Evolutionary conservation across 2,329 filamentous ascomycete genomes (phyloP).

Genomic region (Monosporascus sp.): DNA sequence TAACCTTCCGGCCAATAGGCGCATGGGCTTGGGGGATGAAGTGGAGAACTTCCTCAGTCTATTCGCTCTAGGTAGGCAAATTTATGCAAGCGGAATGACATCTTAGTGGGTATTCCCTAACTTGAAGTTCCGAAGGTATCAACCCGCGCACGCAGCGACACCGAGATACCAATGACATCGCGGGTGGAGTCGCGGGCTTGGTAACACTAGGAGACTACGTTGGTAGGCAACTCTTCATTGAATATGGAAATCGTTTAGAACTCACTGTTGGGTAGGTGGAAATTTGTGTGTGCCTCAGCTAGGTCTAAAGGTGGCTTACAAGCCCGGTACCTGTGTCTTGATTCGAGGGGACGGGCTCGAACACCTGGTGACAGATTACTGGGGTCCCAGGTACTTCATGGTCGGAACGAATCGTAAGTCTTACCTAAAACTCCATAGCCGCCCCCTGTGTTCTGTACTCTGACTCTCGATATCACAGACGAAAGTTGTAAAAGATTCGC

Average conservation of each 20-base stretch:
- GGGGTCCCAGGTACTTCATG: slow-evolving; percentile 5
- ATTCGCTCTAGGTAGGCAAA: slow-evolving; percentile 1
- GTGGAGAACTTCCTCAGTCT: slow-evolving; percentile 3
- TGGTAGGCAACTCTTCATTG: not conserved
- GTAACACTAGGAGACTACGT: slow-evolving; percentile 5
- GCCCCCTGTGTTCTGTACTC: no score
- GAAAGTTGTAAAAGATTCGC: slow-evolving; percentile 1
- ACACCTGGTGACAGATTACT: slow-evolving; percentile 7
- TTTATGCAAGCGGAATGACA: no score
- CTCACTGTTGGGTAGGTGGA: no score
- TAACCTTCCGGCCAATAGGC: not conserved
- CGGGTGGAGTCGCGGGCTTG: slow-evolving; percentile 2
- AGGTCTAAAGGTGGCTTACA: slow-evolving; percentile 6
- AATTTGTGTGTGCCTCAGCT: slow-evolving; percentile 6
- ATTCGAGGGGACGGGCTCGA: slow-evolving; percentile 5
- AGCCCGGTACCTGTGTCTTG: slow-evolving; percentile 6
- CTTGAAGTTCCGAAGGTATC: not conserved
- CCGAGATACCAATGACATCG: slow-evolving; percentile 3
- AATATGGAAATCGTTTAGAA: no score
- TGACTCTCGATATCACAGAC: not conserved
- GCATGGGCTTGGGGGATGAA: not conserved
- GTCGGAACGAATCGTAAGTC: slow-evolving; percentile 5
- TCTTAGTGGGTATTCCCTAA: no score
- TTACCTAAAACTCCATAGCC: no score
- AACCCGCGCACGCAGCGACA: slow-evolving; percentile 4